These are phyloP conservation scores for Pythium aristosporum DNA, from an alignment of 352 stramenopile genomes.

Conservation along the genomic window DNA sequence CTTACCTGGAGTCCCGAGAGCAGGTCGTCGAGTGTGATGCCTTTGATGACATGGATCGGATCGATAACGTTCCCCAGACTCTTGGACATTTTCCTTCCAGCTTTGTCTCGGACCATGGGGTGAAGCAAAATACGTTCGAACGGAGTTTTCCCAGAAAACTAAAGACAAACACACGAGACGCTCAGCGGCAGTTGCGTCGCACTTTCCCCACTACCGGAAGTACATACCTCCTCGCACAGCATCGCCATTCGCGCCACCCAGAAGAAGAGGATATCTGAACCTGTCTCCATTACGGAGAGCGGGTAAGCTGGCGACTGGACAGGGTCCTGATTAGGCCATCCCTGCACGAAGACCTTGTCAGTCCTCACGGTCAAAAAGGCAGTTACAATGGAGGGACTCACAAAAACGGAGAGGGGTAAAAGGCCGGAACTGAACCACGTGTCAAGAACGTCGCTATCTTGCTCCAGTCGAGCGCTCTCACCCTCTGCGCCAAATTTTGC, in stretches of 20 bases:
- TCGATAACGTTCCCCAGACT: conserved; percentile 99
- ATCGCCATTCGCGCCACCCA: conserved; percentile 98
- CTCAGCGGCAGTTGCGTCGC: neutral
- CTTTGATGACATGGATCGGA: conserved; percentile 97
- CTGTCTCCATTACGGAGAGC: conserved; percentile 97
- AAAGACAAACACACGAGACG: neutral
- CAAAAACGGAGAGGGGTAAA: conserved; percentile 91
- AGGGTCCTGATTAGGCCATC: conserved; percentile 61
- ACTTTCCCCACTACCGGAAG: neutral
- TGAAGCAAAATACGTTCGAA: conserved; percentile 98
- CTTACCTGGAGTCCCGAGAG: conserved; percentile 94
- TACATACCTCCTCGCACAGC: conserved; percentile 89
- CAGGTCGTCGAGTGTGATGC: conserved; percentile 93
- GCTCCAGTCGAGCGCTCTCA: conserved; percentile 63
- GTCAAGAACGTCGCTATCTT: conserved; percentile 99
- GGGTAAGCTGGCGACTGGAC: conserved; percentile 93
- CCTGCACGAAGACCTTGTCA: conserved; percentile 9
- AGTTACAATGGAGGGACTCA: neutral
- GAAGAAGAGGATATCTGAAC: conserved; percentile 99
- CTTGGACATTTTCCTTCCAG: conserved; percentile 99
- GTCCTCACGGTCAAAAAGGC: neutral
- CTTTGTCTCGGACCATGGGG: conserved; percentile 97
- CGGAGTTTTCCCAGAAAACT: conserved; percentile 93
- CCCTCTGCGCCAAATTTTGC: conserved; percentile 70
- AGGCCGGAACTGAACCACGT: conserved; percentile 98